Base-by-base conservation (phyloP, 257 asterid genomes). In the Lycium ferocissimum region DNA sequence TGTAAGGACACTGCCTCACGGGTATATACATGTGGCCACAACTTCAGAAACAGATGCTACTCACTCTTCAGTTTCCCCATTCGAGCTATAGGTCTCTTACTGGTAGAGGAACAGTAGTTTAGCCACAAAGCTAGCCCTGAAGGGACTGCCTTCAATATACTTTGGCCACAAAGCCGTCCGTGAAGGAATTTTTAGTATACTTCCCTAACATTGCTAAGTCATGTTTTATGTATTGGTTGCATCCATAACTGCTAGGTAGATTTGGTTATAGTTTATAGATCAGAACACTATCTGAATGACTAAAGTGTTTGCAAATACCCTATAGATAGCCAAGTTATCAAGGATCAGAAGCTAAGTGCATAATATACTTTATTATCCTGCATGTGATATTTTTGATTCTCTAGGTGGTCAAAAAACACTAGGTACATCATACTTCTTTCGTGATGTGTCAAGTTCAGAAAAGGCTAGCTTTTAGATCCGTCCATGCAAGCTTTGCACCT, bases 371-470 rank as follows among this genome's bases (percentile, higher is more conserved):
- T 53, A 53, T 76, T 14, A 53, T 51, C 82, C 65, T 78, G 47
- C 82, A 26, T 53, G 82, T 53, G 65, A 51, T 78, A 51, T 53
- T 78, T 54, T 8, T 78, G 82, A 78, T 53, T 47, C 14, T 14
- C 65, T 53, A 26, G 49, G 4, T 78, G 49, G 82, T 53, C 12
- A 78, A 78, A 53, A 78, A 15, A 33, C 7, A 53, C 14, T 14
- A 35, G n/a, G 17, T 7, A 40, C 26, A 51, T 18, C 82, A 53
- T 33, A 26, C 82, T 76, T 53, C 47, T 53, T 76, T 78, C 26
- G 2, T 78, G 47, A 26, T 78, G 78, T 69, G 82, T 76, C 47
- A 56, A 26, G 82, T 56, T 76, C 43, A 76, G 62, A 76, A 51
- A 26, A 15, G 43, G 47, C 82, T 13, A 51, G 26, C n/a, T 76